Percentiles rank a stretch among this genome's conserved stretches.
These are phyloP conservation scores for Trichophyton simii DNA, from an alignment of 2,329 filamentous ascomycete species.

Conservation along the genomic window DNA sequence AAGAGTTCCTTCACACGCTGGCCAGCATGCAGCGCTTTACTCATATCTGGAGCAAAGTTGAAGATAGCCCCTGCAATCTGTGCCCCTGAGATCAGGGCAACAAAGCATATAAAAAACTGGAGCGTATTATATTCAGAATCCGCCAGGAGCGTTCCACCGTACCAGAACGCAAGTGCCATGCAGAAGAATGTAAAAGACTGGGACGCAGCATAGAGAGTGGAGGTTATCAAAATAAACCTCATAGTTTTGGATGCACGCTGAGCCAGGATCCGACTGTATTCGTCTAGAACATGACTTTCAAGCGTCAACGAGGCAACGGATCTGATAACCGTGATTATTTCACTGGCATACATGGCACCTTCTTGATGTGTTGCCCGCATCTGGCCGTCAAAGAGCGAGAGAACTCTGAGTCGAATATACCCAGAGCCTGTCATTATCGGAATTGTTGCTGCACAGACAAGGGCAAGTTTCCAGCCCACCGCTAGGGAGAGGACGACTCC, in stretches of 20 bases:
- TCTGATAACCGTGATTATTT: slow-evolving; percentile 82
- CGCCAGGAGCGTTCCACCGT: slow-evolving; percentile 65
- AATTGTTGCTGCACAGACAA: slow-evolving; percentile 68
- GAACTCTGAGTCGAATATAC: slow-evolving; percentile 74
- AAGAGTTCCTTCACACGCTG: slow-evolving; percentile 68
- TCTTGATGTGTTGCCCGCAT: slow-evolving; percentile 67
- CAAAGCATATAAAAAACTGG: slow-evolving; percentile 86
- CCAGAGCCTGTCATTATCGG: slow-evolving; percentile 67
- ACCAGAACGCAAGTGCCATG: slow-evolving; percentile 85
- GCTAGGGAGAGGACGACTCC: slow-evolving; percentile 56
- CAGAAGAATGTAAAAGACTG: slow-evolving; percentile 75
- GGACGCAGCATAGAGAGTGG: slow-evolving; percentile 65
- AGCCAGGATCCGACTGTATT: slow-evolving; percentile 57
- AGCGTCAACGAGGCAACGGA: slow-evolving; percentile 84
- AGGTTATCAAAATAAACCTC: slow-evolving; percentile 68
- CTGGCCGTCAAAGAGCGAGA: slow-evolving; percentile 64
- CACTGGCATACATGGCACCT: slow-evolving; percentile 77
- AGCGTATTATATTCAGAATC: slow-evolving; percentile 60
- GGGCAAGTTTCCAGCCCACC: slow-evolving; percentile 74
- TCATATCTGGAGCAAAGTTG: slow-evolving; percentile 82
- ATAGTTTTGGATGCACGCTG: slow-evolving; percentile 43
- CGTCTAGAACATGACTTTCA: slow-evolving; percentile 62
- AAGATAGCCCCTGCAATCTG: slow-evolving; percentile 85
- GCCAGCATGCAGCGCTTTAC: slow-evolving; percentile 77
- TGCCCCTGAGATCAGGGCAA: slow-evolving; percentile 74